These are phyloP conservation scores for sorghum (Sorghum bicolor) DNA, from an alignment of 176 grass and related monocot genomes.

Conservation along the genomic window DNA sequence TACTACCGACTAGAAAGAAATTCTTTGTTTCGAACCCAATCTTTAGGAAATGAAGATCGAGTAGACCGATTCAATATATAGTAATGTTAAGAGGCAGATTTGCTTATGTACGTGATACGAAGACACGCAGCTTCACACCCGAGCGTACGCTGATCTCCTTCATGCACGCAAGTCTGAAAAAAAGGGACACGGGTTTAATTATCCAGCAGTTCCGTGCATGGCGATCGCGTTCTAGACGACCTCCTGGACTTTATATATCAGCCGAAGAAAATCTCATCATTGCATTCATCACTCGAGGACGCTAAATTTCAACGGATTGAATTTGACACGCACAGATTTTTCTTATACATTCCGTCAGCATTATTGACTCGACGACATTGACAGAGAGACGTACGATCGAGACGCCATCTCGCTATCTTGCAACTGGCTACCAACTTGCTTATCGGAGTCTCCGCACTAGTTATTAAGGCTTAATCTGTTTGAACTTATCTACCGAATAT, in stretches of 20 bases:
- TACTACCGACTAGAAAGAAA: too few species aligned
- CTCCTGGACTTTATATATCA: too few species aligned
- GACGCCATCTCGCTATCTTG: background rate
- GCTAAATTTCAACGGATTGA: background rate
- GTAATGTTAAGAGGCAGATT: background rate
- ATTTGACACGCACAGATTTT: background rate
- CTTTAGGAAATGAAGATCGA: too few species aligned
- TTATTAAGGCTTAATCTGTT: too few species aligned
- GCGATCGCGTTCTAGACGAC: background rate
- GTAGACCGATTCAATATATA: background rate
- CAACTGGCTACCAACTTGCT: background rate
- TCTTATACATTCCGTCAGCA: background rate
- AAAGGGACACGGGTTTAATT: background rate
- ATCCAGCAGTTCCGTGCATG: background rate
- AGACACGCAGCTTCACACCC: background rate
- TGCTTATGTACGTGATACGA: background rate
- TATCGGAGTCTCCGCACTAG: background rate
- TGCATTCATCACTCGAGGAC: background rate
- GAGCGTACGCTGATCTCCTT: background rate
- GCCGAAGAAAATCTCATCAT: background rate
- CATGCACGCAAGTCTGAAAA: background rate
- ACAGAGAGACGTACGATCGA: background rate
- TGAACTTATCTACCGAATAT: too few species aligned
- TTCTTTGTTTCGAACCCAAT: too few species aligned
- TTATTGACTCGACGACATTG: background rate